phyloP scores from a whole-genome alignment of 2,329 filamentous ascomycete genomes.

The Pseudogymnoascus sp. region DNA sequence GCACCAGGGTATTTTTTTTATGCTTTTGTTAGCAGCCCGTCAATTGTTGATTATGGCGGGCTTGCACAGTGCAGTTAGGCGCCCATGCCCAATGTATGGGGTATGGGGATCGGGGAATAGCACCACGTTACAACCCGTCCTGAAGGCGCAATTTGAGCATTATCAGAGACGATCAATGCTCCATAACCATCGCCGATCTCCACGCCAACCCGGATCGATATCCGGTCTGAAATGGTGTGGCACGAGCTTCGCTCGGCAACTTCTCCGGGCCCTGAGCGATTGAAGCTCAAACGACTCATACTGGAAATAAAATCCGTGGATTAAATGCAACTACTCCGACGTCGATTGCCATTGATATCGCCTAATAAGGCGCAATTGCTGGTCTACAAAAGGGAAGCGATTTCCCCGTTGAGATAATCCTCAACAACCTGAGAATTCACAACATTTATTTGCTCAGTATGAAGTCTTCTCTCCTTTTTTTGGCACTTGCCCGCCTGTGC shows the following conservation, averaged over 20 bases:
- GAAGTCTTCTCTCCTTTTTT: neutral
- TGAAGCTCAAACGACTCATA: neutral
- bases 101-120: neutral
- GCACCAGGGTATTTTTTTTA: neutral
- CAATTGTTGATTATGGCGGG: neutral
- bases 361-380: neutral
- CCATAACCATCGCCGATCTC: neutral
- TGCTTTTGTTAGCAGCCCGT: neutral
- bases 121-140: neutral
- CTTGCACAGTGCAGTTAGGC: neutral
- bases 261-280: neutral
- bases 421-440: neutral
- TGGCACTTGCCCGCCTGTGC: neutral
- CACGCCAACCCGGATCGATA: neutral
- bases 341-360: neutral
- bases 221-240: neutral
- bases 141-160: neutral
- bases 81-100: neutral
- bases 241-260: neutral
- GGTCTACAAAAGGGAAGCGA: neutral
- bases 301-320: neutral
- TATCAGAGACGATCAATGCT: neutral
- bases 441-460: neutral
- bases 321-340: neutral
- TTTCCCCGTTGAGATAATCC: neutral